phyloP scores from a whole-genome alignment of 2,329 filamentous ascomycete genomes.

The Colletotrichum euphorbiae region DNA sequence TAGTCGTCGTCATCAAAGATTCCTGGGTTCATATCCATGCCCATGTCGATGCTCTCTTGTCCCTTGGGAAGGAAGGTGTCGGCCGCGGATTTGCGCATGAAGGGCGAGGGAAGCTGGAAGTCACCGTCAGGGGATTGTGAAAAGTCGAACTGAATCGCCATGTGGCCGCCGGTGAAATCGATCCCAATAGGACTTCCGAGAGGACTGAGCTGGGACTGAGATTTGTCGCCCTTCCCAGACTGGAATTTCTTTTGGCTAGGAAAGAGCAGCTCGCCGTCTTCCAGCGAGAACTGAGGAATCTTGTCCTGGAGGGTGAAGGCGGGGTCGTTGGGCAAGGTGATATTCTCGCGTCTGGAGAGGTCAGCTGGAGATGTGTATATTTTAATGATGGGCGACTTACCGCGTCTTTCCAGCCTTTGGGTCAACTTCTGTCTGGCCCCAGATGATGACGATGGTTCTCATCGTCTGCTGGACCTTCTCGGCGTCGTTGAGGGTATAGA shows the following conservation, averaged over 20 bases:
- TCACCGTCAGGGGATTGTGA: slow-evolving; percentile 49
- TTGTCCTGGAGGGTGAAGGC: slow-evolving; percentile 77
- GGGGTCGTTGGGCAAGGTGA: slow-evolving; percentile 85
- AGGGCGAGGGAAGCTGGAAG: slow-evolving; percentile 50
- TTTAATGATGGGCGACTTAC: slow-evolving; percentile 59
- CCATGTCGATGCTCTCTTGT: slow-evolving; percentile 11
- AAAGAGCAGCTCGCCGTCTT: slow-evolving; percentile 48
- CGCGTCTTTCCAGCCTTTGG: slow-evolving; percentile 76
- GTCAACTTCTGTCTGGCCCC: slow-evolving; percentile 70
- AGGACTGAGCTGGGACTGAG: slow-evolving; percentile 59
- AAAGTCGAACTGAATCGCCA: slow-evolving; percentile 41
- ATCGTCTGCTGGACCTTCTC: slow-evolving; percentile 81
- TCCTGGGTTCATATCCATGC: slow-evolving; percentile 44
- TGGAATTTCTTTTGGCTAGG: slow-evolving; percentile 51
- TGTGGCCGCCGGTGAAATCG: slow-evolving; percentile 25
- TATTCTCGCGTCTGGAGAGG: slow-evolving; percentile 79
- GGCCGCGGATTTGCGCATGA: slow-evolving; percentile 44
- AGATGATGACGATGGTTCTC: slow-evolving; percentile 67
- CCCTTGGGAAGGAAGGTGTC: slow-evolving; percentile 39
- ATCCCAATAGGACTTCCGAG: slow-evolving; percentile 33
- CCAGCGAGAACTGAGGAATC: slow-evolving; percentile 68
- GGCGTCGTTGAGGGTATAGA: slow-evolving; percentile 85
- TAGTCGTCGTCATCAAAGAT: slow-evolving; percentile 51
- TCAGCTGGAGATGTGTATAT: slow-evolving; percentile 71
- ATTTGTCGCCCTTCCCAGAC: slow-evolving; percentile 43